phyloP scores from a whole-genome alignment of 179 eudicot genomes.

The Beta macrorhiza region DNA sequence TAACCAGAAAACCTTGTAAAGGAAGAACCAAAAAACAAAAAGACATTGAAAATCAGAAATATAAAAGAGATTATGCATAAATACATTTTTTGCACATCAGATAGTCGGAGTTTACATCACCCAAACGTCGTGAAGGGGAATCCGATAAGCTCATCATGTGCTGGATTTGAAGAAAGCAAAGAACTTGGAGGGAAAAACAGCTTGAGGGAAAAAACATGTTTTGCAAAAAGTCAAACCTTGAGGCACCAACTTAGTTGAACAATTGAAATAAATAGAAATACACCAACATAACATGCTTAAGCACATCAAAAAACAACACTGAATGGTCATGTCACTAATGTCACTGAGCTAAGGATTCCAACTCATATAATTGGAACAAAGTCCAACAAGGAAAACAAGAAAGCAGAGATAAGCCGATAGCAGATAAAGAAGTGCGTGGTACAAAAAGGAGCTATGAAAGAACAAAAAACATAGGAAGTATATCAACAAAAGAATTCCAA shows the following conservation, averaged over 20 bases:
- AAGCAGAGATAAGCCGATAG: too few species aligned
- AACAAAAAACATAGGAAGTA: not conserved
- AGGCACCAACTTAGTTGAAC: not conserved
- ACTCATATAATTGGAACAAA: not conserved
- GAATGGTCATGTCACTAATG: too few species aligned
- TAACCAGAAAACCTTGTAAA: too few species aligned
- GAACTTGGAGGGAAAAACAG: not conserved
- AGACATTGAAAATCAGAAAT: not conserved
- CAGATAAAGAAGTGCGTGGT: not conserved
- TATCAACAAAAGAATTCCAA: not conserved
- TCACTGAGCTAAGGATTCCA: not conserved
- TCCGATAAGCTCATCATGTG: slow-evolving; percentile 78
- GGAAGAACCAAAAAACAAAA: too few species aligned
- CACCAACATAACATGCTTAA: too few species aligned
- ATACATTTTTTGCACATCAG: slow-evolving; percentile 46
- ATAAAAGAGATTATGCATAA: not conserved
- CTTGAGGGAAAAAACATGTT: too few species aligned
- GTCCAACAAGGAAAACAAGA: not conserved
- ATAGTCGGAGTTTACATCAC: slow-evolving; percentile 69
- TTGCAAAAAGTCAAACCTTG: not conserved
- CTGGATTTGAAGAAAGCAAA: slow-evolving; percentile 9
- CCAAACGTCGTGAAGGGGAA: slow-evolving; percentile 88
- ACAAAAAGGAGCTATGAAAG: not conserved
- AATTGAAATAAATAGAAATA: not conserved
- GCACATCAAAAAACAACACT: not conserved